Base-by-base conservation (phyloP, 192 early-diverging fungal genomes). In the Rhizophagus clarus region DNA sequence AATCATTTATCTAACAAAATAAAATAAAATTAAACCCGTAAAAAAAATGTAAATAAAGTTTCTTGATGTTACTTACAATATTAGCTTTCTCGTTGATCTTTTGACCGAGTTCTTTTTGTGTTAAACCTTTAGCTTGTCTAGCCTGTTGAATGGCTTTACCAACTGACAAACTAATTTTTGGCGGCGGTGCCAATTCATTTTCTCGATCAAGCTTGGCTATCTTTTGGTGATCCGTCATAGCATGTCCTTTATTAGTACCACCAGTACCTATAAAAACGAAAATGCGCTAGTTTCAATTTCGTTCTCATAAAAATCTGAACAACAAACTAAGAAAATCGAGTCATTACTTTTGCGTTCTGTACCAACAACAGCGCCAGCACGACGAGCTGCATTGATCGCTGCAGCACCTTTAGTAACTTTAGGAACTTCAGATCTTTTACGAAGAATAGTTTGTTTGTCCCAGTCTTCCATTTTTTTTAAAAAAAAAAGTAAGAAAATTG, bases 21-120 rank as follows among this genome's bases (percentile, higher is more conserved):
- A 63, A 22, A 32, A 51, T 74, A 9, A 29, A 74, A 31, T 37
- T 22, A 1, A 42, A 20, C 1, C 14, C 2, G 64, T 64, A 32
- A 34, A 34, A 34, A 34, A 34, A 34, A n/a, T n/a, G n/a, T n/a
- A n/a, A 5, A 34, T 4, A 4, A 34, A 4, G 34, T 3, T 40
- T 8, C 8, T 14, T 17, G 42, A 66, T n/a, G 12, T 31, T 29
- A 87, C 83, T 86, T 81, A 90, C 89, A 71, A 97, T 90, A 73
- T 91, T 92, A 72, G 93, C 91, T 89, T 97, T 97, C 83, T 99
- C 97, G 79, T 97, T 97, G 83, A 99, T 93, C 82, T 90, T 91
- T 61, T 90, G 91, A 47, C 92, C 94, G 34, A 97, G 86, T 24
- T 96, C 94, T 91, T 97, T 97, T 84, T 99, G 97, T 32, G 91